These are phyloP conservation scores for Histomonas meleagridis DNA, from an alignment of 208 protist genomes.

Conservation along the genomic window DNA sequence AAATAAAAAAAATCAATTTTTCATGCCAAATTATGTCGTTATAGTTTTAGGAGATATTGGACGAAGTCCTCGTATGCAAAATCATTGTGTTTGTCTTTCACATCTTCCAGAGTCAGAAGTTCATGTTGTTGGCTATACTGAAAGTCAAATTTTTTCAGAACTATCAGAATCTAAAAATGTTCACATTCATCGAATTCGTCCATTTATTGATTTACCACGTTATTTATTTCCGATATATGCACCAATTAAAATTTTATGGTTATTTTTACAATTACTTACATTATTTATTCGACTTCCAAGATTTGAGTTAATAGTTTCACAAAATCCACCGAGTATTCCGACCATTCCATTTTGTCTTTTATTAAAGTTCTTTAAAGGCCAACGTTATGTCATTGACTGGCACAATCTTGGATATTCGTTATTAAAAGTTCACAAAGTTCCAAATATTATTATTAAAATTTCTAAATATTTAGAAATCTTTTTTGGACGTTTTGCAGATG, in stretches of 20 bases:
- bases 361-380: background rate
- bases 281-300: background rate
- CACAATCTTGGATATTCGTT: slow-evolving; percentile 37
- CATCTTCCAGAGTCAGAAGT: background rate
- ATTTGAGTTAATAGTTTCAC: background rate
- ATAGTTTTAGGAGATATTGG: slow-evolving; percentile 37
- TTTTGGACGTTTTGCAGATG: background rate
- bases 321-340: slow-evolving; percentile 37
- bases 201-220: slow-evolving; percentile 4
- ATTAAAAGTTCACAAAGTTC: background rate
- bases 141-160: background rate
- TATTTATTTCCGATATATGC: slow-evolving; percentile 26
- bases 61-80: slow-evolving; percentile 30
- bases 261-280: background rate
- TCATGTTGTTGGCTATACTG: slow-evolving; percentile 32
- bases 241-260: slow-evolving; percentile 7
- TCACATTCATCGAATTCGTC: background rate
- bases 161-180: background rate
- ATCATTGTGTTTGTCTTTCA: background rate
- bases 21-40: slow-evolving; percentile 25
- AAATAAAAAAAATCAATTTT: too few species aligned
- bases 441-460: background rate
- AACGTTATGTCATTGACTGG: slow-evolving; percentile 33
- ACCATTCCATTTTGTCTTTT: background rate
- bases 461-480: background rate